Evolutionary conservation across 768 basidiomycete species (phyloP).

Genomic region (Lactifluus hygrophoroides): DNA sequence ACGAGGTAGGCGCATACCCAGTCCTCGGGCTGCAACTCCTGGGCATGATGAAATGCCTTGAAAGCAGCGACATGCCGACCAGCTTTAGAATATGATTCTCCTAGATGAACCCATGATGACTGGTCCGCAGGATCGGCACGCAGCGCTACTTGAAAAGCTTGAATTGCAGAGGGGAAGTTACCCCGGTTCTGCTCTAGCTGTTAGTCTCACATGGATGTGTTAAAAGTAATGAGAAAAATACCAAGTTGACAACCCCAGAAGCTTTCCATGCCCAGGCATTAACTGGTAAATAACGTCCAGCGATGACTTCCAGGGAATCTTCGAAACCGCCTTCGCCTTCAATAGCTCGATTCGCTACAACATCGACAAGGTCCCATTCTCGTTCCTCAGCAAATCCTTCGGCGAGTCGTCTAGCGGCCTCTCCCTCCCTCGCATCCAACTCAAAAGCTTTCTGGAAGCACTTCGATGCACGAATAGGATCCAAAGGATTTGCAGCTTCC

Average conservation of each 20-base stretch:
- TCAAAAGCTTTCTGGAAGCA: slow-evolving; percentile 99
- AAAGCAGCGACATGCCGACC: slow-evolving; percentile 85
- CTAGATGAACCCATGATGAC: slow-evolving; percentile 81
- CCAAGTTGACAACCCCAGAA: slow-evolving; percentile 83
- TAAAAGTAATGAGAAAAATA: slow-evolving; percentile 30
- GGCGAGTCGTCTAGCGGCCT: slow-evolving; percentile 77
- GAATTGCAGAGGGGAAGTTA: slow-evolving; percentile 68
- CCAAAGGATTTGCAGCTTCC: slow-evolving; percentile 59
- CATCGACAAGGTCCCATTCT: slow-evolving; percentile 94
- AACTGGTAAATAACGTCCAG: slow-evolving; percentile 52
- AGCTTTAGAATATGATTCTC: slow-evolving; percentile 83
- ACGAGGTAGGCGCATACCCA: slow-evolving; percentile 83
- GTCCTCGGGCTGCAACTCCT: slow-evolving; percentile 61
- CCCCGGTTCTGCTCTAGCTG: slow-evolving; percentile 43
- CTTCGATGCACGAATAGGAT: slow-evolving; percentile 79
- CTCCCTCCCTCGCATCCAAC: slow-evolving; percentile 80
- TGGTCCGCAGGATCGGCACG: slow-evolving; percentile 71
- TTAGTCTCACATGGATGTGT: slow-evolving; percentile 6
- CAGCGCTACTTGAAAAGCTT: slow-evolving; percentile 79
- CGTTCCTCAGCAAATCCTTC: slow-evolving; percentile 85
- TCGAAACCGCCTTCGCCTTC: slow-evolving; percentile 82
- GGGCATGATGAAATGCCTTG: slow-evolving; percentile 74
- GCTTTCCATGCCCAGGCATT: slow-evolving; percentile 99
- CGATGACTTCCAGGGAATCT: slow-evolving; percentile 33
- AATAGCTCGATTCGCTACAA: slow-evolving; percentile 87